Evolutionary conservation across 768 basidiomycete genomes (phyloP).

Genomic region (Lyophyllum atratum): DNA sequence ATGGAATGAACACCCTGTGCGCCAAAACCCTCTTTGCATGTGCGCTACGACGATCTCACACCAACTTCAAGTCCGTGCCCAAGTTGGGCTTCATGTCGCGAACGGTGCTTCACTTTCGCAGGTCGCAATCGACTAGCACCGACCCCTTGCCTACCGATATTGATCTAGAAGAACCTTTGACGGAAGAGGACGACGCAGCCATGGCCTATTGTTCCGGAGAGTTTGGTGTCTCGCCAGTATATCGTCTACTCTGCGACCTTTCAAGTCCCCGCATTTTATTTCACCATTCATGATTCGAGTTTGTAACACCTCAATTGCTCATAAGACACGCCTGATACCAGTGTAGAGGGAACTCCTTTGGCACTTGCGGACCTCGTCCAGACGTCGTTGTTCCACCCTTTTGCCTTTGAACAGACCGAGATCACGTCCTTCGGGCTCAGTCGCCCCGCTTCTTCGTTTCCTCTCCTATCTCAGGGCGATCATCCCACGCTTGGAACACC

Average conservation of each 20-base stretch:
- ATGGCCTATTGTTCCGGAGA: conserved; percentile 26
- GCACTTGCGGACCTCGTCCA: conserved; percentile 54
- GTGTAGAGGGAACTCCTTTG: conserved; percentile 66
- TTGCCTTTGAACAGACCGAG: conserved; percentile 43
- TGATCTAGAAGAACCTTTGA: conserved; percentile 21
- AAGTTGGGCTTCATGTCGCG: conserved; percentile 52
- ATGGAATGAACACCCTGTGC: conserved; percentile 63
- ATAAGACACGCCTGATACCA: conserved; percentile 11
- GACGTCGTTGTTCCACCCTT: conserved; percentile 60
- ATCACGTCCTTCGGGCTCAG: conserved; percentile 57
- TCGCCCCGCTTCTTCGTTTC: conserved; percentile 55
- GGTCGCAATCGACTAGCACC: conserved; percentile 2
- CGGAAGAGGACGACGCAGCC: conserved; percentile 40
- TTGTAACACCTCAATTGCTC: conserved; percentile 34
- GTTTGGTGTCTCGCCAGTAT: conserved; percentile 58
- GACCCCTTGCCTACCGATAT: conserved; percentile 15
- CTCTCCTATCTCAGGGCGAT: conserved; percentile 84
- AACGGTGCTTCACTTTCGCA: conserved; percentile 26
- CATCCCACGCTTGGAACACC: conserved; percentile 76
- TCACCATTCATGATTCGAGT: conserved; percentile 70
- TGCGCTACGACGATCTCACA: conserved; percentile 1
- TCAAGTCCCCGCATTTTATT: conserved; percentile 84
- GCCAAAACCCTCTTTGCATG: conserved; percentile 24
- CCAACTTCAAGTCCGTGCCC: conserved; percentile 30
- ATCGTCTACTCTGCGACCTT: conserved; percentile 80